Percentiles rank a stretch among this genome's conserved stretches.
These are phyloP conservation scores for Leccinellum albellum DNA, from an alignment of 768 basidiomycete species.

Conservation along the genomic window DNA sequence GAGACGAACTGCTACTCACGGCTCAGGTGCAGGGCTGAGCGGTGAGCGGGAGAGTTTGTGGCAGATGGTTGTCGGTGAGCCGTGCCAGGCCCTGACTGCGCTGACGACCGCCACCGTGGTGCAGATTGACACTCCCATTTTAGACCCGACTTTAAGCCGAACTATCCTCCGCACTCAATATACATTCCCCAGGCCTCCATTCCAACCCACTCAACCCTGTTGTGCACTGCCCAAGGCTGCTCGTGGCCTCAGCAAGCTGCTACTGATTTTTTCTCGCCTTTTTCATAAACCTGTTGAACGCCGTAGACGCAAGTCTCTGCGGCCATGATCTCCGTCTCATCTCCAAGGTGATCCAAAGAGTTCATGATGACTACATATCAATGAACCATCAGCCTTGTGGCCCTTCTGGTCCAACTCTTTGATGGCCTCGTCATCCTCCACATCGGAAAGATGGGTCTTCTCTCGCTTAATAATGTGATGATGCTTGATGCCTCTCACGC, in stretches of 20 bases:
- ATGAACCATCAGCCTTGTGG: slow-evolving; percentile 7
- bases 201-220: background rate
- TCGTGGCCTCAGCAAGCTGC: background rate
- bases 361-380: background rate
- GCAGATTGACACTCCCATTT: slow-evolving; percentile 21
- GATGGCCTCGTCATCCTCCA: slow-evolving; percentile 1
- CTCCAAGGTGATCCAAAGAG: background rate
- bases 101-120: slow-evolving; percentile 27
- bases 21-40: slow-evolving; percentile 1
- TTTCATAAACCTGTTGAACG: background rate
- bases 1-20: slow-evolving; percentile 3
- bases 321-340: background rate
- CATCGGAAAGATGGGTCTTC: slow-evolving; percentile 3
- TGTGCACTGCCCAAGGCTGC: background rate
- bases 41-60: slow-evolving; percentile 11
- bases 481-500: slow-evolving; percentile 12
- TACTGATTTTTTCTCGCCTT: background rate
- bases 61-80: slow-evolving; percentile 24
- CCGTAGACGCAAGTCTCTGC: background rate
- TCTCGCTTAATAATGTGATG: slow-evolving; percentile 5
- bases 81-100: slow-evolving; percentile 28
- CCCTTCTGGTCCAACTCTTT: background rate
- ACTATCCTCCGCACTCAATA: background rate
- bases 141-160: slow-evolving; percentile 12
- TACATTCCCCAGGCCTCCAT: background rate